Evolutionary conservation across 2,329 filamentous ascomycete species (phyloP), one percentile per base, ranked within the genome.

Genomic region (Xylariaceae sp.): DNA sequence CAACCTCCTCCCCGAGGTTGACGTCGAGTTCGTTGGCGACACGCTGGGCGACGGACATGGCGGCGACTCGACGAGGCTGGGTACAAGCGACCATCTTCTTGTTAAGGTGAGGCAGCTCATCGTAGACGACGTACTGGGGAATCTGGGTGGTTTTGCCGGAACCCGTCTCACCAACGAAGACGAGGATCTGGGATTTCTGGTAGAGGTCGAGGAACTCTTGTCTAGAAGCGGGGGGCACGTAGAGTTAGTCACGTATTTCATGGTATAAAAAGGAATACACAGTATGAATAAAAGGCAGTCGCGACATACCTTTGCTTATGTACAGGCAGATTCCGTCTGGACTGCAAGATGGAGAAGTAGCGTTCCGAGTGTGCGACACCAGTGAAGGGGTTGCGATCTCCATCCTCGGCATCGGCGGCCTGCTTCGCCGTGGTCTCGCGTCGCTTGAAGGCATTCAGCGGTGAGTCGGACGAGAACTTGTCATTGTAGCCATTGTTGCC

Each of bases 81-180:
- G 94, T 99, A 79, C 94, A 99, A 52, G 93, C 94, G 53, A 99
- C 87, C 73, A 97, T 86, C 77, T 97, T 97, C 69, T 84, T 82
- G 62, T 86, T 85, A 57, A 84, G 77, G 65, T 97, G 90, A 22
- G 94, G 93, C 31, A 97, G 81, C 72, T 99, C 94, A 74, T 99
- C 94, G 78, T 88, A 97, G 39, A 99, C 84, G 60, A 99, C 93
- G 71, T 97, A 99, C 71, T 99, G 94, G 2, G 94, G 94, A 56
- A 99, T 97, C 77, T 99, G 94, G 0, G 94, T 99, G 5, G 94
- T 99, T 78, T 99, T 99, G 76, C 94, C 94, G 60, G 94, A 99
- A 83, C 95, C 94, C 9, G 94, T 99, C 79, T 99, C 94, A 76
- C 94, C 94, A 59, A 99, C 94, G 66, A 99, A 97, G 65, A 99